Conservation (phyloP, 306 rosid genomes). For the Begonia fuchsioides region DNA sequence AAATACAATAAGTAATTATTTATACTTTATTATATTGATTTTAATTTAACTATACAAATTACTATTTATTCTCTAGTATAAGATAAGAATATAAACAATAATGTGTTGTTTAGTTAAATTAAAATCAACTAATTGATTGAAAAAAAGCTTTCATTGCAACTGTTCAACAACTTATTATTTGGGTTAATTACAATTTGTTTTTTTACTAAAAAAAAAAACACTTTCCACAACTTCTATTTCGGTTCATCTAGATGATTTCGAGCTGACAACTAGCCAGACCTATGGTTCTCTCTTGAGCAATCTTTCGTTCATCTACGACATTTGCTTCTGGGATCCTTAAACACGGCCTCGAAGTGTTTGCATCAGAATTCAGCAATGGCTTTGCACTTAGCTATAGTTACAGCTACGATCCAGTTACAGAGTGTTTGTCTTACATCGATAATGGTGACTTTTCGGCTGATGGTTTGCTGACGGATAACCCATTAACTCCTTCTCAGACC, state of each 20-base stretch:
- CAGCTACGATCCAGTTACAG: conserved; percentile 75
- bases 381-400: conserved; percentile 39
- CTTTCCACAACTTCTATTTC: no score
- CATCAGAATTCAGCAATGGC: conserved; percentile 53
- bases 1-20: no score
- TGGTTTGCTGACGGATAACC: conserved; percentile 77
- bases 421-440: conserved; percentile 54
- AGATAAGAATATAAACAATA: no score
- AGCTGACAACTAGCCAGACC: conserved; percentile 59
- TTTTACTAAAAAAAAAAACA: no score
- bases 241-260: conserved; percentile 18
- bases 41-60: no score
- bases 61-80: no score
- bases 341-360: conserved; percentile 54
- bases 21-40: no score
- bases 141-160: no score
- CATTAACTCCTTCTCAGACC: conserved; percentile 55
- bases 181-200: no score
- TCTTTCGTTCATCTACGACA: conserved; percentile 64
- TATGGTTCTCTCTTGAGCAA: conserved; percentile 53
- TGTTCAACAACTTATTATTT: no score
- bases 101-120: no score
- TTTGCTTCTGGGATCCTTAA: conserved; percentile 81
- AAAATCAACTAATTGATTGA: no score
- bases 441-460: conserved; percentile 63